Percentiles rank a stretch among this genome's conserved stretches.
Evolutionary conservation across 345 rosid genomes (phyloP).

Genomic region (Trapa incisa): DNA sequence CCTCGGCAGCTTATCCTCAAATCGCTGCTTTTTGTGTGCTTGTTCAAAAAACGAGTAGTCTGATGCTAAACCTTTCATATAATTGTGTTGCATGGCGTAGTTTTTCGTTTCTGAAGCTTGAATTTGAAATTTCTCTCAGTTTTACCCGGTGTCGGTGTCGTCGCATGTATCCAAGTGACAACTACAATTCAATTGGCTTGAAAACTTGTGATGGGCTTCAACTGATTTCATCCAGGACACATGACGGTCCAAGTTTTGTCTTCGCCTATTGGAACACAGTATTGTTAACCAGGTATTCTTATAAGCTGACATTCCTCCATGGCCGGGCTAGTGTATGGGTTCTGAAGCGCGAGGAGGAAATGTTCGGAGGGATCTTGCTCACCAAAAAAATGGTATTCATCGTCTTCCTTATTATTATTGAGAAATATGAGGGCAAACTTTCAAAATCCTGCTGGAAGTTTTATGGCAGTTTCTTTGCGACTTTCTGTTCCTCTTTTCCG

Average conservation of each 20-base stretch:
- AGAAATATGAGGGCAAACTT: background rate
- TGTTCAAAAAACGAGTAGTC: background rate
- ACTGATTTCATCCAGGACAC: background rate
- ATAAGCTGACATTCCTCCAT: background rate
- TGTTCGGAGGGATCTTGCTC: background rate
- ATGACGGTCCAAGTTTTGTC: background rate
- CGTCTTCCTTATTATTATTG: background rate
- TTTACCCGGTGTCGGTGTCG: background rate
- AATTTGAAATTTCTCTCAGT: background rate
- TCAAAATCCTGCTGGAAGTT: background rate
- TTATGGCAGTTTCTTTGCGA: background rate
- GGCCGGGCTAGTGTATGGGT: background rate
- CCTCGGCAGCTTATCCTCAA: background rate
- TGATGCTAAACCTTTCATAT: background rate
- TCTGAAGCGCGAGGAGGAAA: background rate
- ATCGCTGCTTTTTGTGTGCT: background rate
- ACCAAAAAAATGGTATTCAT: background rate
- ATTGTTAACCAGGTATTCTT: background rate
- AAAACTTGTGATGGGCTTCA: background rate
- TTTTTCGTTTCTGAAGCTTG: background rate
- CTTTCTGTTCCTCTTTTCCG: background rate
- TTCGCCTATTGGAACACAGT: background rate
- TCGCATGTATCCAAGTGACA: background rate
- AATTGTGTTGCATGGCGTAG: conserved; percentile 1
- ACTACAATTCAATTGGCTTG: background rate